phyloP scores from a whole-genome alignment of 805 yeast species.

The Sugiyamaella chiloensis region DNA sequence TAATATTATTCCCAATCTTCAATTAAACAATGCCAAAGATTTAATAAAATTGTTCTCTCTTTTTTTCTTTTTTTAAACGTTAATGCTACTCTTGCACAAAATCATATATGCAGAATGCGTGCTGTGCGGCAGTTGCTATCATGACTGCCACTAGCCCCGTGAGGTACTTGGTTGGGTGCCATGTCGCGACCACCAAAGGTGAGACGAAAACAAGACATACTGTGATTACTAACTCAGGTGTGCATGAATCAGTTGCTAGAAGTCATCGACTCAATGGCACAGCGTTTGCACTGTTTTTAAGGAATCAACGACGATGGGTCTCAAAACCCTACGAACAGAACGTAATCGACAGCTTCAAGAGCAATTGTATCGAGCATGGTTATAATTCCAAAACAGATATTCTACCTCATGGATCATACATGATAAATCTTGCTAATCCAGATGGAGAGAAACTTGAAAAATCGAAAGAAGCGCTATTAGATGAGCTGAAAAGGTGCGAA shows the following conservation, averaged over 20 bases:
- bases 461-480: slow-evolving; percentile 74
- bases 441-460: slow-evolving; percentile 73
- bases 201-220: too few species aligned
- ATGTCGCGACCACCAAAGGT: slow-evolving; percentile 77
- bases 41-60: too few species aligned
- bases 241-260: slow-evolving; percentile 63
- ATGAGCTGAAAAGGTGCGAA: slow-evolving; percentile 87
- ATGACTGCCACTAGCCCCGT: background rate
- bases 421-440: slow-evolving; percentile 90
- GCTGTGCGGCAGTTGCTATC: too few species aligned
- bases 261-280: slow-evolving; percentile 62
- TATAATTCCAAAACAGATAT: slow-evolving; percentile 70
- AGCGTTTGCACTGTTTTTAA: slow-evolving; percentile 85
- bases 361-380: slow-evolving; percentile 56
- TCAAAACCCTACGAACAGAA: slow-evolving; percentile 69
- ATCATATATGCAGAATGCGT: too few species aligned
- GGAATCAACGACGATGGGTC: slow-evolving; percentile 88
- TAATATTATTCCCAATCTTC: too few species aligned
- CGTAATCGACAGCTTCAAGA: slow-evolving; percentile 64
- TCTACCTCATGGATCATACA: slow-evolving; percentile 92
- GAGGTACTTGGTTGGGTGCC: slow-evolving; percentile 66
- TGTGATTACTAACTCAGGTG: slow-evolving; percentile 30
- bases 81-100: too few species aligned
- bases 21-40: too few species aligned
- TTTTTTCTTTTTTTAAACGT: too few species aligned